These are phyloP conservation scores for Phyllosticta ampelicida DNA, from an alignment of 2,329 filamentous ascomycete species.

Conservation along the genomic window DNA sequence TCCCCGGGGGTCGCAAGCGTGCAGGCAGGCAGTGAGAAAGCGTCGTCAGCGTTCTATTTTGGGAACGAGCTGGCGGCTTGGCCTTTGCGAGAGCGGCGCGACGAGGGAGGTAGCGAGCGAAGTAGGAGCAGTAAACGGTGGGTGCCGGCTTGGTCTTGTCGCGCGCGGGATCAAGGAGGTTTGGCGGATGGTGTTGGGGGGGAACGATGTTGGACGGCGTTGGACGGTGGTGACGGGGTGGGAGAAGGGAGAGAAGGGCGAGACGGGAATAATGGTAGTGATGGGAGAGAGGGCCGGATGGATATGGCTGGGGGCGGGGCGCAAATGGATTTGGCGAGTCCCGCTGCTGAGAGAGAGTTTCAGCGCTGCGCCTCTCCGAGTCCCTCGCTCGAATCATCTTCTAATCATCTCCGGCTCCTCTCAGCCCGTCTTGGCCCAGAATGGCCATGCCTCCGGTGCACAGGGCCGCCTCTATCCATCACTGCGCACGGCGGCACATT, in stretches of 20 bases:
- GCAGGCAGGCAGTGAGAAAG: constrained; percentile 3
- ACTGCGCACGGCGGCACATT: neutral
- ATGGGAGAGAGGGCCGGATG: neutral
- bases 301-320: neutral
- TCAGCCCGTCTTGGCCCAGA: neutral
- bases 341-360: neutral
- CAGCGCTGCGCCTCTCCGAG: neutral
- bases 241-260: neutral
- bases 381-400: neutral
- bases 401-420: neutral
- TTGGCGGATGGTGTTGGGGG: neutral
- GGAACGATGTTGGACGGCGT: too few relatives aligned
- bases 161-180: neutral
- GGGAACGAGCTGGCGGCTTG: neutral
- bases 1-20: neutral
- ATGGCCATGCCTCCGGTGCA: neutral
- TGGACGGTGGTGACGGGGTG: neutral
- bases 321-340: neutral
- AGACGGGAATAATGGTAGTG: too few relatives aligned
- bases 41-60: constrained; percentile 11
- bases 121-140: neutral
- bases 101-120: constrained; percentile 1
- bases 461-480: neutral
- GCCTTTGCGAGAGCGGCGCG: neutral
- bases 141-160: neutral